These are phyloP conservation scores for Cantharellus cinnabarinus DNA, from an alignment of 768 basidiomycete genomes.

Conservation along the genomic window DNA sequence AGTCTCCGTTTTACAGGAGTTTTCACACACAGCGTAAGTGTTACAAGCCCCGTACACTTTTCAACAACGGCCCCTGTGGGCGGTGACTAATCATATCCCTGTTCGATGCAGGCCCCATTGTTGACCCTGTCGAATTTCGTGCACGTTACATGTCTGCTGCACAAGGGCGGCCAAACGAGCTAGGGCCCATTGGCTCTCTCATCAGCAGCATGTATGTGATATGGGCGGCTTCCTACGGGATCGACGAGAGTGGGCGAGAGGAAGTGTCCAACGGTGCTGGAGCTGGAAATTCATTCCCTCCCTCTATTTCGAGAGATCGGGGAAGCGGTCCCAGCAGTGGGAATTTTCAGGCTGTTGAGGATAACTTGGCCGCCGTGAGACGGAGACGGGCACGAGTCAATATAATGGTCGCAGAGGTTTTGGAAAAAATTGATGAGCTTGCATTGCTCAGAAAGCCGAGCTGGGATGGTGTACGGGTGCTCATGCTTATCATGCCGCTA, in stretches of 20 bases:
- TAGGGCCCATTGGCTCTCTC: slow-evolving; percentile 56
- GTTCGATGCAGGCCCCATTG: slow-evolving; percentile 44
- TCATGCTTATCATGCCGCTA: slow-evolving; percentile 63
- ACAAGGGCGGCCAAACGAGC: slow-evolving; percentile 27
- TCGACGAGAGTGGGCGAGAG: slow-evolving; percentile 57
- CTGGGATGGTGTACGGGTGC: slow-evolving; percentile 68
- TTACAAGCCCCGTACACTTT: neutral
- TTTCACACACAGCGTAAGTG: slow-evolving; percentile 66
- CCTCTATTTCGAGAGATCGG: no score
- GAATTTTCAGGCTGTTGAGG: slow-evolving; percentile 11
- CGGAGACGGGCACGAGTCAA: slow-evolving; percentile 36
- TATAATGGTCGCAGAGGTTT: slow-evolving; percentile 52
- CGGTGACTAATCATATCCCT: neutral
- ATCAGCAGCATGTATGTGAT: slow-evolving; percentile 62
- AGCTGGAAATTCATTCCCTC: neutral
- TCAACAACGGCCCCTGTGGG: neutral
- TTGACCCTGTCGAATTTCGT: slow-evolving; percentile 63
- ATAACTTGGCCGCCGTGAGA: slow-evolving; percentile 14
- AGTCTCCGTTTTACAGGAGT: slow-evolving; percentile 65
- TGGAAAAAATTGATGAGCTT: slow-evolving; percentile 61
- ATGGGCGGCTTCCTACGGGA: slow-evolving; percentile 79
- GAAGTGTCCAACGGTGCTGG: slow-evolving; percentile 8
- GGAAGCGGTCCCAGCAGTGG: neutral
- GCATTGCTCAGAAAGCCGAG: slow-evolving; percentile 61
- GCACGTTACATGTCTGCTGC: slow-evolving; percentile 27